Evolutionary conservation across 257 asterid genomes (phyloP).

Genomic region (Solanum tacnaense): DNA sequence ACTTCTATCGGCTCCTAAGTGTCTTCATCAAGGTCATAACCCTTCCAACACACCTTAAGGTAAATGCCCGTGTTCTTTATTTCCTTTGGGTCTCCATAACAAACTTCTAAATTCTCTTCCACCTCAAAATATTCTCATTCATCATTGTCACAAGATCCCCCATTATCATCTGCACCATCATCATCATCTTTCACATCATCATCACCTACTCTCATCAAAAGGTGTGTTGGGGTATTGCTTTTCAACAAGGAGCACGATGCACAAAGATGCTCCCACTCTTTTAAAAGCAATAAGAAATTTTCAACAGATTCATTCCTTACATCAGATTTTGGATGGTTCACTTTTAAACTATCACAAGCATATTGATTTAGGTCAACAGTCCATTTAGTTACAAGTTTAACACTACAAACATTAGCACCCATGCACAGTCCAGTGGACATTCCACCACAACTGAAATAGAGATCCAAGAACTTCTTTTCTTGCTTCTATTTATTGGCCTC

Average conservation of each 20-base stretch:
- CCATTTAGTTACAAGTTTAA: constrained; percentile 60
- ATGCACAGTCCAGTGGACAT: constrained; percentile 84
- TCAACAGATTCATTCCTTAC: constrained; percentile 62
- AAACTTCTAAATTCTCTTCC: constrained; percentile 27
- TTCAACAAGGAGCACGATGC: constrained; percentile 17
- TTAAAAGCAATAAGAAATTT: constrained; percentile 33
- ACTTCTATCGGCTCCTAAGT: constrained; percentile 82
- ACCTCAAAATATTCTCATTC: constrained; percentile 50
- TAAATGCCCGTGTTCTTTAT: constrained; percentile 14
- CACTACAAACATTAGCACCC: constrained; percentile 57
- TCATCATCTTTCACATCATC: neutral
- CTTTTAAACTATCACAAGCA: constrained; percentile 52
- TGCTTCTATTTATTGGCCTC: neutral
- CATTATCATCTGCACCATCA: constrained; percentile 4
- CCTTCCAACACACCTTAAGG: constrained; percentile 74
- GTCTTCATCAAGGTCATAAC: constrained; percentile 58
- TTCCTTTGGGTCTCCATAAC: constrained; percentile 40
- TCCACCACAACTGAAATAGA: constrained; percentile 86
- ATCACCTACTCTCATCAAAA: neutral
- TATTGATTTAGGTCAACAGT: neutral
- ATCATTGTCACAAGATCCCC: constrained; percentile 10
- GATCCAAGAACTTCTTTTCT: constrained; percentile 48
- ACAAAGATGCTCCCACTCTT: constrained; percentile 70
- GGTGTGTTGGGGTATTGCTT: constrained; percentile 13
- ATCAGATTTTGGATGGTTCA: constrained; percentile 73